These are phyloP conservation scores for Suhomyces atakaporum DNA, from an alignment of 1,139 yeast genomes.

Conservation along the genomic window DNA sequence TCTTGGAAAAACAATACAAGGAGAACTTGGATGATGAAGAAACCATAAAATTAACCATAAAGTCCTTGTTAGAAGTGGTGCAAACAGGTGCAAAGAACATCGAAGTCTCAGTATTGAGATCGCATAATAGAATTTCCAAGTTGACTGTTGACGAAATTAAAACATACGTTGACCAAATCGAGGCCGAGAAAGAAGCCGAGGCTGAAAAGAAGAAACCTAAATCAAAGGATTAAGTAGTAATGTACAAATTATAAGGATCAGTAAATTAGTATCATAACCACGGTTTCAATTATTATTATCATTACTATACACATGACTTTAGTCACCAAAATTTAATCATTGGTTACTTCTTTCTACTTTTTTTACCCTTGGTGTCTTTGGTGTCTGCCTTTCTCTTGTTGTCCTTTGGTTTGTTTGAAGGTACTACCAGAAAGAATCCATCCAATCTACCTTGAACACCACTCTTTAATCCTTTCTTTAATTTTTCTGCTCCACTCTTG, in stretches of 20 bases:
- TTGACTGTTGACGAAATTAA: conserved; percentile 75
- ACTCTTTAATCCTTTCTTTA: conserved; percentile 78
- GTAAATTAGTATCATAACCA: too few species aligned
- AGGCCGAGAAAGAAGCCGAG: conserved; percentile 87
- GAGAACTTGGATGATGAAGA: conserved; percentile 72
- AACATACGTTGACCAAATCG: conserved; percentile 77
- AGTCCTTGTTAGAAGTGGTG: conserved; percentile 89
- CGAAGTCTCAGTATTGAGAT: conserved; percentile 85
- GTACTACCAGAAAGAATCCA: conserved; percentile 80
- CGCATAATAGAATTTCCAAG: conserved; percentile 55
- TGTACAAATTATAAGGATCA: not conserved
- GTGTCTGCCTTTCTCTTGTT: conserved; percentile 25
- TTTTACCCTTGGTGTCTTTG: conserved; percentile 22
- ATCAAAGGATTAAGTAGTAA: conserved; percentile 33
- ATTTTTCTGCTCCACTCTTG: conserved; percentile 79
- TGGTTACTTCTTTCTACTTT: conserved; percentile 19
- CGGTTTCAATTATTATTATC: too few species aligned
- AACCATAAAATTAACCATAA: conserved; percentile 79
- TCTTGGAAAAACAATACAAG: conserved; percentile 86
- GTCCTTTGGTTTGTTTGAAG: conserved; percentile 41
- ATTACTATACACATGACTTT: not conserved
- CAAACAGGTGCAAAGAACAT: conserved; percentile 97
- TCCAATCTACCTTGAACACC: conserved; percentile 92
- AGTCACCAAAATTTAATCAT: not conserved
- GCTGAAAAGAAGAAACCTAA: conserved; percentile 80